A percentile compares a stretch with the other conserved stretches of the same genome.
phyloP scores from a whole-genome alignment of 23 red algal genomes.

The Gracilaria domingensis region DNA sequence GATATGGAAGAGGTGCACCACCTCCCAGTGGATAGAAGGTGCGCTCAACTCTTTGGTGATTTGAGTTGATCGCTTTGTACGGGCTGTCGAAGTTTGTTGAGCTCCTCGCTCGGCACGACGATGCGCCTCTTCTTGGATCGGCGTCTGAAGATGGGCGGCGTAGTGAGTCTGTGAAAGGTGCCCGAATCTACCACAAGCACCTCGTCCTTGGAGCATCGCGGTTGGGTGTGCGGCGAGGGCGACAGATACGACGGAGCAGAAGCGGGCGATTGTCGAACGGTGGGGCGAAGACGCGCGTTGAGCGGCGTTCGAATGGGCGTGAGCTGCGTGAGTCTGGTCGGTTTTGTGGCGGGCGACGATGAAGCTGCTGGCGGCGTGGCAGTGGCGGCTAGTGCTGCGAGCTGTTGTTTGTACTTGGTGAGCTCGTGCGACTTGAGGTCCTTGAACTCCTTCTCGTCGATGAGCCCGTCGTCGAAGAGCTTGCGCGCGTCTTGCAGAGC shows the following conservation, averaged over 20 bases:
- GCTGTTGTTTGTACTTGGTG: constrained; percentile 58
- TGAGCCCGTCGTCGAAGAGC: constrained; percentile 65
- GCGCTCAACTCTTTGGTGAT: neutral
- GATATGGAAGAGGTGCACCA: constrained; percentile 14
- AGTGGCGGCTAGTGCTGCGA: constrained; percentile 9
- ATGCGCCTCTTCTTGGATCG: constrained; percentile 38
- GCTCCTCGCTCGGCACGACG: constrained; percentile 45
- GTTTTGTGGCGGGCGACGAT: neutral
- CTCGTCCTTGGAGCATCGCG: constrained; percentile 16
- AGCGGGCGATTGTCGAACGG: constrained; percentile 20
- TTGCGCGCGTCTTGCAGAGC: constrained; percentile 69
- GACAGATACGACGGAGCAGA: constrained; percentile 28
- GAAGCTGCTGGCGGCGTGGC: neutral
- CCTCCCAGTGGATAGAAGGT: constrained; percentile 14
- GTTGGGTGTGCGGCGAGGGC: constrained; percentile 2
- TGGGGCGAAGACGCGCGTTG: neutral
- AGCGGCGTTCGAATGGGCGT: constrained; percentile 35
- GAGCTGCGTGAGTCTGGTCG: neutral
- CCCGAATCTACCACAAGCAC: constrained; percentile 33
- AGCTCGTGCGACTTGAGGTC: constrained; percentile 71
- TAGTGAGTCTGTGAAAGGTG: constrained; percentile 59
- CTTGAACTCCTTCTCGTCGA: constrained; percentile 72
- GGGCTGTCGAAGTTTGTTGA: constrained; percentile 22
- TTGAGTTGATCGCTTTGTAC: neutral
- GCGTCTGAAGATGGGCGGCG: constrained; percentile 72